Conservation (phyloP, 129 eudicot species). For the Flaveria linearis region DNA sequence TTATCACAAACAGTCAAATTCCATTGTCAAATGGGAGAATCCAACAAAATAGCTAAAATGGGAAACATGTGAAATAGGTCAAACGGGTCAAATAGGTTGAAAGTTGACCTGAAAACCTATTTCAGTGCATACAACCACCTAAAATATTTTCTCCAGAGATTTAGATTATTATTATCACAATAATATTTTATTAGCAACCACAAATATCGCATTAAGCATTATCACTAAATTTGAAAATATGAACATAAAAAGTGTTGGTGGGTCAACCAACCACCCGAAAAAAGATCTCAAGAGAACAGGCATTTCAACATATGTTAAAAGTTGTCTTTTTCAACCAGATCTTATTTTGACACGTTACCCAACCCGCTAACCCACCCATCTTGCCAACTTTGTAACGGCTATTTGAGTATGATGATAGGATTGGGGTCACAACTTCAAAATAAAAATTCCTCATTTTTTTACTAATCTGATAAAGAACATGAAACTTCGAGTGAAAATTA, state of each 20-base stretch:
- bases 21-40: background rate
- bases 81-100: background rate
- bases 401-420: background rate
- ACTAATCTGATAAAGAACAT: background rate
- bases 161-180: background rate
- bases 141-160: background rate
- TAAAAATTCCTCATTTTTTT: background rate
- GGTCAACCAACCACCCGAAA: slow-evolving; percentile 10
- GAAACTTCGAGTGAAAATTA: background rate
- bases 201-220: too few relatives aligned
- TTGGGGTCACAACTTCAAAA: background rate
- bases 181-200: background rate
- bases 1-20: background rate
- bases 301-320: background rate
- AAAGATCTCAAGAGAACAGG: background rate
- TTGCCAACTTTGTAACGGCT: background rate
- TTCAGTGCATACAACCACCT: background rate
- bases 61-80: slow-evolving; percentile 1
- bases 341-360: background rate
- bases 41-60: background rate
- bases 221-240: too few relatives aligned
- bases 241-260: background rate
- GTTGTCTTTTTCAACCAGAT: background rate
- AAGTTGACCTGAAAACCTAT: background rate
- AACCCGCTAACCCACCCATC: background rate